Conservation (phyloP, 2,329 filamentous ascomycete species). For the Xylariales sp. region DNA sequence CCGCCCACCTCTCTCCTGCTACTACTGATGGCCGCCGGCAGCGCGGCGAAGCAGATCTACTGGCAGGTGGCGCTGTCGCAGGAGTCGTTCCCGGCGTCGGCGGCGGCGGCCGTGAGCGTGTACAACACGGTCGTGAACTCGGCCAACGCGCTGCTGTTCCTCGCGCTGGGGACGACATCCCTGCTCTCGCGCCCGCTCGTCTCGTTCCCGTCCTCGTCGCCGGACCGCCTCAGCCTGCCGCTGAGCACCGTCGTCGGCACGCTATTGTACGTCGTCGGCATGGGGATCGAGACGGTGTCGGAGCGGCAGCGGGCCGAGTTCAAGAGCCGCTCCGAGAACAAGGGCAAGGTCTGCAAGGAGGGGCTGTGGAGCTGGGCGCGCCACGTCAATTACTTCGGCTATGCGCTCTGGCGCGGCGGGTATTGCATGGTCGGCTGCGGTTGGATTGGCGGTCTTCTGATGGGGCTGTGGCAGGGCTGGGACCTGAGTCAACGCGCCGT, state of each 20-base stretch:
- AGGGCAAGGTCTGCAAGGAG: constrained; percentile 53
- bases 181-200: constrained; percentile 43
- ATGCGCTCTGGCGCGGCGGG: constrained; percentile 48
- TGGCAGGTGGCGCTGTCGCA: constrained; percentile 60
- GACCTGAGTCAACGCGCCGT: constrained; percentile 50
- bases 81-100: constrained; percentile 60
- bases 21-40: constrained; percentile 64
- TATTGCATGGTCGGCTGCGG: constrained; percentile 52
- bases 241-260: constrained; percentile 59
- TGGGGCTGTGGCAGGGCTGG: constrained; percentile 48
- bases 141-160: constrained; percentile 65
- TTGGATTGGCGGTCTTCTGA: constrained; percentile 50
- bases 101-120: constrained; percentile 57
- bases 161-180: constrained; percentile 60
- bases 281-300: constrained; percentile 64
- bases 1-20: constrained; percentile 62
- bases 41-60: constrained; percentile 66
- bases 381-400: constrained; percentile 57
- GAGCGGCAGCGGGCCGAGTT: constrained; percentile 66
- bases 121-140: constrained; percentile 68
- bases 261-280: constrained; percentile 61
- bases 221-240: constrained; percentile 37
- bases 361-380: constrained; percentile 56
- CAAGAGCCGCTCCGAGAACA: constrained; percentile 53
- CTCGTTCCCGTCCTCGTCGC: constrained; percentile 30